Evolutionary conservation across 2,329 filamentous ascomycete genomes (phyloP).

Genomic region (Penicillium sp.): DNA sequence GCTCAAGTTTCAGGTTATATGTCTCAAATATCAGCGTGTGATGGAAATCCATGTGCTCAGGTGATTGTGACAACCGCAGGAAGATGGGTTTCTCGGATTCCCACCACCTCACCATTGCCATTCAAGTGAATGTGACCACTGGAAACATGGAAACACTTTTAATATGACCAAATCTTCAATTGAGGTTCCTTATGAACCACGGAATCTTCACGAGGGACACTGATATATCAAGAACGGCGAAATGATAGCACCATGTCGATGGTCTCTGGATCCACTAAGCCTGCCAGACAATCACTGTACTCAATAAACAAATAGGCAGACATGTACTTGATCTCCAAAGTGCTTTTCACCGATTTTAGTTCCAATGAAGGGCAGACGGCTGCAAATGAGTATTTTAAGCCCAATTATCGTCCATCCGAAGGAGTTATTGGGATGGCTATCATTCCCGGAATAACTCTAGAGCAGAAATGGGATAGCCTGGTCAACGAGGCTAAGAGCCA

Average conservation of each 20-base stretch:
- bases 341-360: slow-evolving; percentile 10
- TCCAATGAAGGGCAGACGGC: background rate
- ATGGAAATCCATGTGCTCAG: background rate
- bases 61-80: background rate
- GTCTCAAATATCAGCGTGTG: background rate
- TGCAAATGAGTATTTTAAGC: background rate
- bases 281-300: slow-evolving; percentile 8
- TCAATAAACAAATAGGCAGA: slow-evolving; percentile 14
- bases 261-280: background rate
- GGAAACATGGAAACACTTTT: background rate
- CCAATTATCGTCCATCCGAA: background rate
- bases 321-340: slow-evolving; percentile 18
- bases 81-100: too few species aligned
- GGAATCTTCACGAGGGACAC: background rate
- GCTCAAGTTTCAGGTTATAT: background rate
- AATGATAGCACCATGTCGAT: slow-evolving; percentile 3
- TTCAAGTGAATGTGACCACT: background rate
- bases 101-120: background rate
- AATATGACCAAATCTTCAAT: slow-evolving; percentile 3
- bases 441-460: slow-evolving; percentile 14
- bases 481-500: slow-evolving; percentile 16
- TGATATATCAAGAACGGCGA: background rate
- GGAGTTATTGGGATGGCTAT: slow-evolving; percentile 14
- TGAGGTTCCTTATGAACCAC: background rate
- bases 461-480: slow-evolving; percentile 16